phyloP scores from a whole-genome alignment of 768 basidiomycete species.

The Rhizopogon vulgaris region DNA sequence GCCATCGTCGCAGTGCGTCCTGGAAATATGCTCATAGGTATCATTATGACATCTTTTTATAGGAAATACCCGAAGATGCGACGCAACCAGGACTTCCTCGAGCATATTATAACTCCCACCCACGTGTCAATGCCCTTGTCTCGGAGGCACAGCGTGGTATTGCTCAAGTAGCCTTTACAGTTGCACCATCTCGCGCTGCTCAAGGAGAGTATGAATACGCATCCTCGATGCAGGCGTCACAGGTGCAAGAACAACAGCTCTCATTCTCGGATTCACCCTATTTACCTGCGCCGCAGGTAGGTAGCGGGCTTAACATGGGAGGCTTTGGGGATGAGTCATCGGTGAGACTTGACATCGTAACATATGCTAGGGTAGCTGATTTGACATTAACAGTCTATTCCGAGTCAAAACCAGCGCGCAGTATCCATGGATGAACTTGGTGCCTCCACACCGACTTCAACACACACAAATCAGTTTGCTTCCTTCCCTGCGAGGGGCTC shows the following conservation, averaged over 20 bases:
- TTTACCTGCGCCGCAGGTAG: slow-evolving; percentile 28
- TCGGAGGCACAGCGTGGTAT: slow-evolving; percentile 57
- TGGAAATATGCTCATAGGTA: background rate
- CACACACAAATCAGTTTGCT: slow-evolving; percentile 40
- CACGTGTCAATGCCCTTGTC: slow-evolving; percentile 54
- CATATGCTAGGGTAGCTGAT: slow-evolving; percentile 13
- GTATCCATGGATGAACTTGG: slow-evolving; percentile 24
- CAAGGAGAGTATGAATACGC: slow-evolving; percentile 9
- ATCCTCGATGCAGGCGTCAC: slow-evolving; percentile 1
- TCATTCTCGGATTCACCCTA: slow-evolving; percentile 7
- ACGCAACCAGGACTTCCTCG: slow-evolving; percentile 79
- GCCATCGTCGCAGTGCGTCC: slow-evolving; percentile 34
- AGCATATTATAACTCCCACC: slow-evolving; percentile 62
- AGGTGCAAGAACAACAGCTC: slow-evolving; percentile 1
- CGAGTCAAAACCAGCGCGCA: slow-evolving; percentile 12
- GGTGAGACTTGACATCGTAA: slow-evolving; percentile 1
- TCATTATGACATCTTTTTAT: slow-evolving; percentile 4
- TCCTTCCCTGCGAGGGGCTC: slow-evolving; percentile 53
- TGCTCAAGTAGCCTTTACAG: slow-evolving; percentile 43
- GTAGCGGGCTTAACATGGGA: slow-evolving; percentile 23
- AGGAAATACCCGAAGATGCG: slow-evolving; percentile 78
- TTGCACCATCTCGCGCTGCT: slow-evolving; percentile 23
- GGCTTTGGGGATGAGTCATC: slow-evolving; percentile 2
- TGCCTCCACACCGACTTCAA: slow-evolving; percentile 1
- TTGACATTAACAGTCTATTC: slow-evolving; percentile 8